Evolutionary conservation across 257 asterid species (phyloP).

Genomic region (Coffea canephora): DNA sequence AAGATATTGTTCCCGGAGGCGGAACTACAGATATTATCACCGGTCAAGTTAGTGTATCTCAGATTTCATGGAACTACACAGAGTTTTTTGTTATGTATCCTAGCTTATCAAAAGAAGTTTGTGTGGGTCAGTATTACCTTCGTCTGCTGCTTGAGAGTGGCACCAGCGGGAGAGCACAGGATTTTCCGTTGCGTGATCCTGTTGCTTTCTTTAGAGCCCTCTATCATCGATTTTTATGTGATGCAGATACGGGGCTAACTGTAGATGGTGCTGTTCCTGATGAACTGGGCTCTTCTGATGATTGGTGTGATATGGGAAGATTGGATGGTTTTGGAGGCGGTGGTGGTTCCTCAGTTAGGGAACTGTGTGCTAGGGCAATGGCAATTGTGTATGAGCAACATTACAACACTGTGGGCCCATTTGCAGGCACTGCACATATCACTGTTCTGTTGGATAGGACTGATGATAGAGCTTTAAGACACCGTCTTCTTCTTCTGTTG

Average conservation of each 20-base stretch:
- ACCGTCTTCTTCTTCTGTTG: constrained; percentile 97
- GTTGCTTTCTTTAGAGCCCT: constrained; percentile 96
- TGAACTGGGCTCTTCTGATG: constrained; percentile 96
- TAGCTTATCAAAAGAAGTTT: constrained; percentile 95
- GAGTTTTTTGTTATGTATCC: constrained; percentile 93
- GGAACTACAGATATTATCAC: constrained; percentile 49
- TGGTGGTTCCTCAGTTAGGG: constrained; percentile 98
- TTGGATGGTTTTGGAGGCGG: constrained; percentile 99
- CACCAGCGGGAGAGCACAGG: constrained; percentile 70
- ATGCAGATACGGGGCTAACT: constrained; percentile 96
- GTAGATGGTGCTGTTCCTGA: constrained; percentile 97
- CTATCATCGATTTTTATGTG: constrained; percentile 91
- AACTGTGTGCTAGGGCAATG: constrained; percentile 99
- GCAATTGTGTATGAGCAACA: constrained; percentile 97
- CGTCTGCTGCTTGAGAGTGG: constrained; percentile 96
- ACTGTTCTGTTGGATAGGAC: constrained; percentile 97
- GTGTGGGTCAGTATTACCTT: constrained; percentile 98
- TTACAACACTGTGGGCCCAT: constrained; percentile 67
- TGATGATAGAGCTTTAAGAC: constrained; percentile 94
- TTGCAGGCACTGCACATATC: constrained; percentile 96
- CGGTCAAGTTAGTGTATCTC: constrained; percentile 68
- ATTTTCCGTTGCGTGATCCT: constrained; percentile 97
- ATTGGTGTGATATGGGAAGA: constrained; percentile 99
- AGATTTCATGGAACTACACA: constrained; percentile 92
- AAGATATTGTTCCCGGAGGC: constrained; percentile 88